A percentile compares a stretch with the other conserved stretches of the same genome.
These are phyloP conservation scores for Euphorbia schlechtendalii DNA, from an alignment of 441 rosid species.

Conservation along the genomic window DNA sequence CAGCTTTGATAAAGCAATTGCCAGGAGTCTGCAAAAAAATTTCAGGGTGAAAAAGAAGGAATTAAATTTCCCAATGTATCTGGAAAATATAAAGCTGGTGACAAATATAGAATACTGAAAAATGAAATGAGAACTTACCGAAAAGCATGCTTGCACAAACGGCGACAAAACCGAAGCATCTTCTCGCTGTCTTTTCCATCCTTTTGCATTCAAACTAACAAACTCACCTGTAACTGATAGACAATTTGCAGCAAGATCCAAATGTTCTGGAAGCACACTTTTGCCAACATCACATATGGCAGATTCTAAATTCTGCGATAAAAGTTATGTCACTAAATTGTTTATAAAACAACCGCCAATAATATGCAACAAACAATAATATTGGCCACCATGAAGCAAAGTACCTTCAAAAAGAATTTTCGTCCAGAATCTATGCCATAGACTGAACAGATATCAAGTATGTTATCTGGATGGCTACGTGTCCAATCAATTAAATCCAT, in stretches of 20 bases:
- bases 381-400: constrained; percentile 23
- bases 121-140: constrained; percentile 42
- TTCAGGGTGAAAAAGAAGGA: constrained; percentile 7
- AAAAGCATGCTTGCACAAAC: constrained; percentile 88
- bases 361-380: background rate
- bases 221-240: constrained; percentile 87
- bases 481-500: constrained; percentile 86
- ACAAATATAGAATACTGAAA: constrained; percentile 10
- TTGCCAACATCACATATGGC: constrained; percentile 87
- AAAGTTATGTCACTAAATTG: constrained; percentile 8
- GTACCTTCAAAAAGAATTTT: constrained; percentile 66
- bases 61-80: background rate
- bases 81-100: constrained; percentile 3
- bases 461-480: constrained; percentile 88
- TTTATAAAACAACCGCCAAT: background rate
- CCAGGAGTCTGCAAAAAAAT: constrained; percentile 74
- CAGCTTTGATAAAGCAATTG: constrained; percentile 75
- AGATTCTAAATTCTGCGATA: constrained; percentile 60
- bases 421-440: constrained; percentile 80
- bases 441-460: constrained; percentile 60
- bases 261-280: constrained; percentile 61
- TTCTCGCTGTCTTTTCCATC: constrained; percentile 62
- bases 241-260: constrained; percentile 60
- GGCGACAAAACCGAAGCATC: constrained; percentile 59
- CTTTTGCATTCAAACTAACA: constrained; percentile 75